Evolutionary conservation across 805 yeast species (phyloP).

Genomic region (Candida vaughaniae): DNA sequence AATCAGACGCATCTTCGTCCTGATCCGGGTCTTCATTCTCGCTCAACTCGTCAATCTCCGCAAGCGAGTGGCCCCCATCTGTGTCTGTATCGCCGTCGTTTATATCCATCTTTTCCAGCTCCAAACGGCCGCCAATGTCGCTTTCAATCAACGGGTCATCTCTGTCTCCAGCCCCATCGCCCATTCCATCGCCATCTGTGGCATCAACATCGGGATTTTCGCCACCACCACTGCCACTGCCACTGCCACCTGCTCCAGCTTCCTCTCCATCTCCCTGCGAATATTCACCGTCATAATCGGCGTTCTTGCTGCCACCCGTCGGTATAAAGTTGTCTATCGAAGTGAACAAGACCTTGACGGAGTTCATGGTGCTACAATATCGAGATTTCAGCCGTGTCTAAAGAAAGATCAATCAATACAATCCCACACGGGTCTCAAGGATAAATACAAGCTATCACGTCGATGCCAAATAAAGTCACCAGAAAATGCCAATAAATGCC

Average conservation of each 20-base stretch:
- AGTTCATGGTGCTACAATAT: constrained; percentile 36
- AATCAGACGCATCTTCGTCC: constrained; percentile 7
- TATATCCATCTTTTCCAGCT: too few relatives aligned
- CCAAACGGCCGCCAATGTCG: too few relatives aligned
- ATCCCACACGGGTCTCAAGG: too few relatives aligned
- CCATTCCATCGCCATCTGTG: background rate
- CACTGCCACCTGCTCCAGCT: background rate
- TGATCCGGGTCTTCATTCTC: constrained; percentile 2
- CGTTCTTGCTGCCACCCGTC: background rate
- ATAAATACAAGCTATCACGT: too few relatives aligned
- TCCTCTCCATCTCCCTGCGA: background rate
- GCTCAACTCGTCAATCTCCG: constrained; percentile 7
- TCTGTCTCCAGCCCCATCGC: background rate
- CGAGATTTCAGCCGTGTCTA: too few relatives aligned
- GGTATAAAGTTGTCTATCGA: constrained; percentile 29
- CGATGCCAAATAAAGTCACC: too few relatives aligned
- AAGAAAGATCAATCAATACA: too few relatives aligned
- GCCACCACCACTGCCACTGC: background rate
- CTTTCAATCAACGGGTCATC: background rate
- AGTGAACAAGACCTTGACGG: constrained; percentile 32
- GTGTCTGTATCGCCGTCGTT: background rate
- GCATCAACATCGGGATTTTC: background rate
- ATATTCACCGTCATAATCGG: background rate
- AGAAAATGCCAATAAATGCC: too few relatives aligned
- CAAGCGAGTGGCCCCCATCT: too few relatives aligned